Evolutionary conservation across 2,329 filamentous ascomycete species (phyloP).

Genomic region (Helicocarpus griseus): DNA sequence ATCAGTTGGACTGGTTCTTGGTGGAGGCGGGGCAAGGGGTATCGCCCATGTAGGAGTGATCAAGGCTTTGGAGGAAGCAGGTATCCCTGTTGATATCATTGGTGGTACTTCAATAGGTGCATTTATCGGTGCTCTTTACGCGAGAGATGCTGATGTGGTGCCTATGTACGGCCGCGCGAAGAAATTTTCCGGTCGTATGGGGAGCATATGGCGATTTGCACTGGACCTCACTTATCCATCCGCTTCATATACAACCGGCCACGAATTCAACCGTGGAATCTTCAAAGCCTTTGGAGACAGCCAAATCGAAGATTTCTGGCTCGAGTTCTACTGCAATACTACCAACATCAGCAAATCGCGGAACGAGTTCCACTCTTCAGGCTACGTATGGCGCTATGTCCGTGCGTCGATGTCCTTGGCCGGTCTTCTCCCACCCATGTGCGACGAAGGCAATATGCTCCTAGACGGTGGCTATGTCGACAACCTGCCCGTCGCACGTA

Average conservation of each 20-base stretch:
- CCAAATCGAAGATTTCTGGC: conserved; percentile 98
- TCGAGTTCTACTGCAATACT: conserved; percentile 98
- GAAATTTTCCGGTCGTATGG: conserved; percentile 98
- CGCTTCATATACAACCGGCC: conserved; percentile 92
- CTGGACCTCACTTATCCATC: conserved; percentile 93
- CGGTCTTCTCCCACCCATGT: conserved; percentile 82
- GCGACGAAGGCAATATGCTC: conserved; percentile 94
- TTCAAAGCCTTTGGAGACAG: conserved; percentile 97
- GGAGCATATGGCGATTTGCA: conserved; percentile 97
- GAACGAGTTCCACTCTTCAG: conserved; percentile 85
- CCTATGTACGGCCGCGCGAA: conserved; percentile 95
- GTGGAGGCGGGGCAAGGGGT: conserved; percentile 84
- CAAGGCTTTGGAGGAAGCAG: conserved; percentile 86
- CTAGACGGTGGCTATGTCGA: conserved; percentile 95
- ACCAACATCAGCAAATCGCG: conserved; percentile 96
- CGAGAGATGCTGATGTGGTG: conserved; percentile 89
- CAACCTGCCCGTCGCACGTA: conserved; percentile 92
- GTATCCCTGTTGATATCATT: conserved; percentile 89
- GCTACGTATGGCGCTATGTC: conserved; percentile 96
- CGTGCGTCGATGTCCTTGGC: conserved; percentile 94
- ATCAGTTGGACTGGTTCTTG: conserved; percentile 86
- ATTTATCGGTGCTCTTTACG: conserved; percentile 91
- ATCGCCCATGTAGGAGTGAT: conserved; percentile 93
- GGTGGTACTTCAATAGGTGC: conserved; percentile 94
- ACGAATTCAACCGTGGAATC: conserved; percentile 97